phyloP scores from a whole-genome alignment of 192 early-diverging fungal genomes.

The Backusella mclennaniae region DNA sequence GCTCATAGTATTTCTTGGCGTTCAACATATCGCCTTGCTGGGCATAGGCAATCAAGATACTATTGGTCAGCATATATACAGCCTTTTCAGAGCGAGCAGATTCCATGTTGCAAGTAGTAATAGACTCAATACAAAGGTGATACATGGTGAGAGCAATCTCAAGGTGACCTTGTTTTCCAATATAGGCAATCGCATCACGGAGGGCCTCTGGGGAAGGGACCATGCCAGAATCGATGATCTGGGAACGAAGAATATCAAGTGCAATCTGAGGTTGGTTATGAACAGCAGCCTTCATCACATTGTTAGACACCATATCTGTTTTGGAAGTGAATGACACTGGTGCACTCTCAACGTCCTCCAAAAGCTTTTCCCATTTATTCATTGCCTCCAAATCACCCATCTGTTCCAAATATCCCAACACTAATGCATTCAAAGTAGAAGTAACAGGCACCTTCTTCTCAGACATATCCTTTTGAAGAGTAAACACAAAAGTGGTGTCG shows the following conservation, averaged over 20 bases:
- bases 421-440: neutral
- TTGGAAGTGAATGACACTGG: neutral
- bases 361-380: neutral
- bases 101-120: neutral
- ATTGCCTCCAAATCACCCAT: neutral
- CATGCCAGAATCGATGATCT: neutral
- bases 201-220: constrained; percentile 29
- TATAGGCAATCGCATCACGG: constrained; percentile 33
- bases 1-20: constrained; percentile 54
- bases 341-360: neutral
- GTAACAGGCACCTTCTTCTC: neutral
- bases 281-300: constrained; percentile 24
- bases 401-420: neutral
- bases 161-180: constrained; percentile 32
- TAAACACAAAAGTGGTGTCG: neutral
- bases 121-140: constrained; percentile 6
- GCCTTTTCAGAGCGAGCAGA: constrained; percentile 24
- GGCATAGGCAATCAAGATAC: constrained; percentile 48
- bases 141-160: constrained; percentile 25
- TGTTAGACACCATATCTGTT: neutral
- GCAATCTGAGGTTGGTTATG: constrained; percentile 15
- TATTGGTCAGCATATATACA: constrained; percentile 40
- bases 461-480: neutral
- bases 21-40: constrained; percentile 46
- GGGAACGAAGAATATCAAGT: constrained; percentile 14